Base-by-base conservation (phyloP, 306 rosid species). In the Benincasa hispida region DNA sequence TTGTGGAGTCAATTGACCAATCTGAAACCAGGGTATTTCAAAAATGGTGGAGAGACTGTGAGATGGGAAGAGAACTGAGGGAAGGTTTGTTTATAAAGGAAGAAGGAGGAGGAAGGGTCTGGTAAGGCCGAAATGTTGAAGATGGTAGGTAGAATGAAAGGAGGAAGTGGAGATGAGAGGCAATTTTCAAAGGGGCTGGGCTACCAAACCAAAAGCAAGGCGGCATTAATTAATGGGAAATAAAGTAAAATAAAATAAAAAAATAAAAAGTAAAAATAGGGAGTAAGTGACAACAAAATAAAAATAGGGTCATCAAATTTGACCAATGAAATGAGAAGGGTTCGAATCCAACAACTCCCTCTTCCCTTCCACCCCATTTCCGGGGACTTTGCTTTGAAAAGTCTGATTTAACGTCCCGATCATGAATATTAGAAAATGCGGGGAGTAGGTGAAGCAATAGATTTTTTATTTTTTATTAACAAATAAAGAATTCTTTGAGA, bases 181-280 rank as follows among this genome's bases (percentile, higher is more conserved):
- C 59, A 19, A 18, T 14, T 70, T 70, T 39, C 58, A 70, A 50
- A 30, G 25, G n/a, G n/a, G n/a, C n/a, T n/a, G n/a, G 13, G 39
- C 58, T 72, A 70, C 75, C 39, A 70, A 70, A 70, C 74, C 55
- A 41, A 72, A 45, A 1, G 25, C 51, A 37, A 72, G 76, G 76
- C 61, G 76, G 61, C 61, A 10, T 27, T 50, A 28, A 50, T 72
- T 9, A 72, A 48, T 13, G n/a, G n/a, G n/a, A n/a, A n/a, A n/a
- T n/a, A n/a, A n/a, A n/a, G n/a, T 48, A 13, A 4, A 39, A 5
- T 0, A 37, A 37, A 0, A 10, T 2, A 14, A 13, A 14, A 0
- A 48, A 48, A 13, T 15, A 4, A 72, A 41, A 50, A 72, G 50
- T 57, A 9, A 10, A 60, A 66, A 21, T 67, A 12, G 2, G 19